These are phyloP conservation scores for Neurospora tetraspora DNA, from an alignment of 495 filamentous ascomycete genomes.

Conservation along the genomic window DNA sequence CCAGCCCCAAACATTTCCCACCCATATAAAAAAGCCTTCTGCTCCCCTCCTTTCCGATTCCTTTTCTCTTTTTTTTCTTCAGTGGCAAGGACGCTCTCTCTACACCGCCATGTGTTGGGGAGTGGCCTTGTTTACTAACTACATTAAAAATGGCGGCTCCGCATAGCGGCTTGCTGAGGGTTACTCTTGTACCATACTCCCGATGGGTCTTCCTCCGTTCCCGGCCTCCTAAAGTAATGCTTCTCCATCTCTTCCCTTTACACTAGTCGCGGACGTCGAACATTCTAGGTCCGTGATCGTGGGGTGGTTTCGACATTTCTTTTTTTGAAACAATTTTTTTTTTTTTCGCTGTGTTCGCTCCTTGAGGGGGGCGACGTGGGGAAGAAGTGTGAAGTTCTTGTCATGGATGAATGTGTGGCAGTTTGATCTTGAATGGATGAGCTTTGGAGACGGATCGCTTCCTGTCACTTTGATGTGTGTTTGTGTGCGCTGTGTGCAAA, in stretches of 20 bases:
- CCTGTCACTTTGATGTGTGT: neutral
- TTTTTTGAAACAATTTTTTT: neutral
- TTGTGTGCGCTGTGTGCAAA: neutral
- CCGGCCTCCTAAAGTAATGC: conserved; percentile 25
- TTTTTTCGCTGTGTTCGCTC: neutral
- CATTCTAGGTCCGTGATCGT: conserved; percentile 21
- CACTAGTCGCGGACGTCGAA: conserved; percentile 14
- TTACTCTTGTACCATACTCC: conserved; percentile 13
- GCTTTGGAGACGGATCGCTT: neutral
- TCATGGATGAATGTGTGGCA: neutral
- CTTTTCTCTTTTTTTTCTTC: conserved; percentile 4
- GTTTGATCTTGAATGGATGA: neutral
- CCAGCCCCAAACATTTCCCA: neutral
- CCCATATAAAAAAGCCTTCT: neutral
- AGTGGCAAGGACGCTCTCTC: conserved; percentile 2
- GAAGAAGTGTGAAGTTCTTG: neutral
- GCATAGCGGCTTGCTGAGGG: conserved; percentile 29
- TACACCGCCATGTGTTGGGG: conserved; percentile 28
- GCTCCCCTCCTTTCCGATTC: neutral
- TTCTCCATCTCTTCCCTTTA: conserved; percentile 20
- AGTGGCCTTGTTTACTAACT: conserved; percentile 1
- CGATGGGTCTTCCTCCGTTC: conserved; percentile 30
- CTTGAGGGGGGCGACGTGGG: neutral
- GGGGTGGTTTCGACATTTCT: conserved; percentile 26
- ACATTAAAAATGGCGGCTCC: conserved; percentile 17